phyloP scores from a whole-genome alignment of 1,284 basidiomycete species.

The Rhodotorula mucilaginosa region DNA sequence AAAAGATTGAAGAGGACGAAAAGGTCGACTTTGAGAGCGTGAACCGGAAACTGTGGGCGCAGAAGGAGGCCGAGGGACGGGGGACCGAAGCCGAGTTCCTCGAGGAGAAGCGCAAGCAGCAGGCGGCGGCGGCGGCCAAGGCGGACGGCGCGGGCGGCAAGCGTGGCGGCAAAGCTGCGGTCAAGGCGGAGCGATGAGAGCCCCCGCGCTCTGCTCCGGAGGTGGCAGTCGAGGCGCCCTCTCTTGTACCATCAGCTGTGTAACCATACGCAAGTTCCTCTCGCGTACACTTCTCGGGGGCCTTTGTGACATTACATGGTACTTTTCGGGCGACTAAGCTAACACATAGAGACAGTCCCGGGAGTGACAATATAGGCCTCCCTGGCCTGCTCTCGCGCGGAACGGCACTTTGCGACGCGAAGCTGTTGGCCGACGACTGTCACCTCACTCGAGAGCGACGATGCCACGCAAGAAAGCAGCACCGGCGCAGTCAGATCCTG shows the following conservation, averaged over 20 bases:
- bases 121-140: slow-evolving; percentile 8
- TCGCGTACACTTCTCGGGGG: background rate
- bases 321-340: too few species aligned
- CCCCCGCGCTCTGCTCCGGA: background rate
- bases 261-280: background rate
- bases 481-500: background rate
- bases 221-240: too few species aligned
- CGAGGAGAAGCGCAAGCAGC: slow-evolving; percentile 23
- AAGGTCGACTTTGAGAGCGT: slow-evolving; percentile 40
- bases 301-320: too few species aligned
- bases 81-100: slow-evolving; percentile 35
- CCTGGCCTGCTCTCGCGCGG: background rate
- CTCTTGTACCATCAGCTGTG: background rate
- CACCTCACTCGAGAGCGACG: too few species aligned
- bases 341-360: too few species aligned
- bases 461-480: slow-evolving; percentile 24
- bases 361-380: too few species aligned
- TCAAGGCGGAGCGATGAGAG: slow-evolving; percentile 27
- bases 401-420: background rate
- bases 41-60: slow-evolving; percentile 36
- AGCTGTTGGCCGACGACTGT: background rate
- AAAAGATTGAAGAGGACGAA: slow-evolving; percentile 31
- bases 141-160: slow-evolving; percentile 14
- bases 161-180: slow-evolving; percentile 21
- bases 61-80: slow-evolving; percentile 34